Conservation (phyloP, 1,139 yeast species). For the Taphrina deformans region DNA sequence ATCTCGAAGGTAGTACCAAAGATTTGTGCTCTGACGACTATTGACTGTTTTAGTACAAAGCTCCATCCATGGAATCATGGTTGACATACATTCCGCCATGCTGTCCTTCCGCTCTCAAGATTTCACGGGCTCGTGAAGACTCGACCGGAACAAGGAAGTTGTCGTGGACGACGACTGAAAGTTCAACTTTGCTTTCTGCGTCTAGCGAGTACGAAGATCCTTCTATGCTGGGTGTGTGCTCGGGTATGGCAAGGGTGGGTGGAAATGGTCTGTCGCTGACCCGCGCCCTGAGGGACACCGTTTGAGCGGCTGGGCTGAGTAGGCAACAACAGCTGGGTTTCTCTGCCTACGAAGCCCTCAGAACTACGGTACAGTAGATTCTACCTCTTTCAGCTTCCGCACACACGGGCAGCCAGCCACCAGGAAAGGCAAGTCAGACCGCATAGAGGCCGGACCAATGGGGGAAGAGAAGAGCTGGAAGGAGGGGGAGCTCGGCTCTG, state of each 20-base stretch:
- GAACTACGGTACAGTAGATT: too few species aligned
- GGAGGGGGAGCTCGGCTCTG: neutral
- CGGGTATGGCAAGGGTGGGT: neutral
- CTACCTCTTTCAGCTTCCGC: too few species aligned
- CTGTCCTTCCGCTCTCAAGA: neutral
- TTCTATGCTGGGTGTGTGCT: neutral
- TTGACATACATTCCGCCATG: conserved; percentile 21
- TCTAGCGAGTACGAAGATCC: neutral
- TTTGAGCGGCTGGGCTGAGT: neutral
- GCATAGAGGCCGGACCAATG: neutral
- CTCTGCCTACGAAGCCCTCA: too few species aligned
- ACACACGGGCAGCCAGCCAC: too few species aligned
- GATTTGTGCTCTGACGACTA: conserved; percentile 51
- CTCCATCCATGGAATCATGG: neutral
- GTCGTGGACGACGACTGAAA: neutral
- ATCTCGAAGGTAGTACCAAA: conserved; percentile 93
- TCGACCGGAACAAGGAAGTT: neutral
- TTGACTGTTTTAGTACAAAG: neutral
- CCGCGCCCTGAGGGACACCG: neutral
- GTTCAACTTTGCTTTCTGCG: neutral
- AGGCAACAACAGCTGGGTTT: too few species aligned
- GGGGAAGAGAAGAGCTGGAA: neutral
- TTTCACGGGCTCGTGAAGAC: neutral
- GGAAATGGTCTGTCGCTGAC: neutral
- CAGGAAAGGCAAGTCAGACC: neutral